Evolutionary conservation across 345 rosid species (phyloP), one percentile per base, ranked within the genome.

Genomic region (Aquilaria malaccensis): DNA sequence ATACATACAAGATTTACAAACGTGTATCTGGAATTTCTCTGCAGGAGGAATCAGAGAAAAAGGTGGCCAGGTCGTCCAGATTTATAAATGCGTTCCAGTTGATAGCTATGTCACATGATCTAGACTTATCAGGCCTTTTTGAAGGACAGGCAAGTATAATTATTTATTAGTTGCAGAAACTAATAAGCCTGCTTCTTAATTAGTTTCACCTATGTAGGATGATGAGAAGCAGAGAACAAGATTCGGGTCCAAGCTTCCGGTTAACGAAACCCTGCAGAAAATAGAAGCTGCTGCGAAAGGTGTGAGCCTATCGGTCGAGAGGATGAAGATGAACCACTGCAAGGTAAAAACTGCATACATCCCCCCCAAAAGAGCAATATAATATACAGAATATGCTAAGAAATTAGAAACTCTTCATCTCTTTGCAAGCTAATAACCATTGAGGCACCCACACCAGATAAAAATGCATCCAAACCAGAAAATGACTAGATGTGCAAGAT

Each of bases 101-200:
- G 81, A 89, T 89, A 74, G 97, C 97, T 59, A 89, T 89, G 98
- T 93, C 96, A 45, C 77, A 77, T 50, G 98, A 93, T 71, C 88
- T 92, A 13, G 97, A 92, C 80, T 76, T 89, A 77, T 89, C 96
- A 33, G 94, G 97, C 70, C 96, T 87, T 11, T 93, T 93, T 11
- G 90, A 84, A 83, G 92, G 80, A 66, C 80, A 79, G 82, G 98
- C 73, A 75, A 76, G 85, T 58, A 50, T 59, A 22, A 22, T 22
- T 22, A 22, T 22, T 22, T 22, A 22, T 22, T 22, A 22, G 22
- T 22, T 22, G 22, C 22, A 22, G 22, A 13, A 9, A 13, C 14
- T 9, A 59, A 45, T 56, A 60, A 61, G 47, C 61, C 31, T 45
- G 41, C 60, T 65, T 59, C 65, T 45, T 52, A 48, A 22, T 13